Percentiles rank a stretch among this genome's conserved stretches.
Evolutionary conservation across 345 rosid species (phyloP).

Genomic region (Citrus hindsii): DNA sequence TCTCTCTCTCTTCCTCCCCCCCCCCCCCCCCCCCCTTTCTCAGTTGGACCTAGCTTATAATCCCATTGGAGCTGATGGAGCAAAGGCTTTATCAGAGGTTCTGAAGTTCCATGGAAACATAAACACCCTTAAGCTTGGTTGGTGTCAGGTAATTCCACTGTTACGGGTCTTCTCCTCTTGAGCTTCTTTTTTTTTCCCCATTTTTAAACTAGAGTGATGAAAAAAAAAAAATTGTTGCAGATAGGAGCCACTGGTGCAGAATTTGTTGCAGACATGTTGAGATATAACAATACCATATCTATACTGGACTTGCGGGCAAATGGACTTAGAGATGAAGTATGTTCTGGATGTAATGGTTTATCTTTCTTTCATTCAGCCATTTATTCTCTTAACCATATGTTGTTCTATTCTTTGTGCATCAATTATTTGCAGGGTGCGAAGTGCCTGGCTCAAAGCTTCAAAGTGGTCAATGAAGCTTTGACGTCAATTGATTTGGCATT

Average conservation of each 20-base stretch:
- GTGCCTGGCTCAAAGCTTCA: constrained; percentile 83
- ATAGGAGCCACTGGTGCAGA: constrained; percentile 89
- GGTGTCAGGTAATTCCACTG: constrained; percentile 77
- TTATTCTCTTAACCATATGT: not conserved
- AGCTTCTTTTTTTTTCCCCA: not conserved
- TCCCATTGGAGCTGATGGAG: constrained; percentile 89
- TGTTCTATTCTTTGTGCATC: not conserved
- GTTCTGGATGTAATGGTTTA: constrained; percentile 16
- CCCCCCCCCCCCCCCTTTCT: not conserved
- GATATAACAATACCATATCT: constrained; percentile 76
- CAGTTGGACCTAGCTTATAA: constrained; percentile 94
- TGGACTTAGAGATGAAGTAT: constrained; percentile 88
- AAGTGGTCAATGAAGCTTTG: constrained; percentile 93
- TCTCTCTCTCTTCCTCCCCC: not conserved
- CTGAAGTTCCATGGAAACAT: constrained; percentile 92
- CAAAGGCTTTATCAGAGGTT: constrained; percentile 77
- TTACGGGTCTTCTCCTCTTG: not conserved
- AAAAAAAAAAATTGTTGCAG: constrained; percentile 35
- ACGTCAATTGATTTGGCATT: constrained; percentile 84
- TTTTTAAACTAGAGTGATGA: constrained; percentile 1
- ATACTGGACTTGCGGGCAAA: constrained; percentile 90
- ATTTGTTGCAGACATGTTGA: constrained; percentile 78
- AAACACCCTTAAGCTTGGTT: constrained; percentile 85
- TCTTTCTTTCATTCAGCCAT: not conserved
- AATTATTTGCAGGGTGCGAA: constrained; percentile 71